phyloP scores from a whole-genome alignment of 371 early-diverging fungal genomes.

The Mortierella sp. region DNA sequence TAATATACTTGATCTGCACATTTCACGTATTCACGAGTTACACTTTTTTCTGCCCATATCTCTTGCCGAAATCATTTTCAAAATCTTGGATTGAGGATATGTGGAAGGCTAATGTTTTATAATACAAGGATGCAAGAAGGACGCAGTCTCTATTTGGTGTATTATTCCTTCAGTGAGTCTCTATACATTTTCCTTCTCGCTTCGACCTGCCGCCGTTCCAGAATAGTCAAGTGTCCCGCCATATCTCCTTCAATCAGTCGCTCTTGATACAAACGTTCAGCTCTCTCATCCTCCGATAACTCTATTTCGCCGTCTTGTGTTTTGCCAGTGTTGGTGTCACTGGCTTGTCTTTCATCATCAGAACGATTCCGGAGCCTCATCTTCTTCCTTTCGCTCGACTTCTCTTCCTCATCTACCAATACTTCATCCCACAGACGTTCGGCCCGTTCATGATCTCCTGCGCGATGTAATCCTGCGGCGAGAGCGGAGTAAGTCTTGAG shows the following conservation, averaged over 20 bases:
- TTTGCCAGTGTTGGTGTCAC: not conserved
- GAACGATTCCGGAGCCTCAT: not conserved
- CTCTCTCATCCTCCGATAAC: not conserved
- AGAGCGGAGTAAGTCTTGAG: constrained; percentile 49
- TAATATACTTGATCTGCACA: no score
- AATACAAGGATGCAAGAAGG: not conserved
- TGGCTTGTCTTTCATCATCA: not conserved
- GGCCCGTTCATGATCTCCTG: constrained; percentile 38
- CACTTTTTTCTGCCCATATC: no score
- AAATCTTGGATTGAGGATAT: no score
- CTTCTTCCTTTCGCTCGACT: not conserved
- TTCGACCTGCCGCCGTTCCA: constrained; percentile 34
- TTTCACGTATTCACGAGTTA: no score
- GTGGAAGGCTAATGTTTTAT: no score
- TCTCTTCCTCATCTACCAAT: constrained; percentile 18
- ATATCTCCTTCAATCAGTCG: not conserved
- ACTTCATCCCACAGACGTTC: constrained; percentile 48
- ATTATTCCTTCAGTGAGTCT: constrained; percentile 19
- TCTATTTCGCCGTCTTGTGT: not conserved
- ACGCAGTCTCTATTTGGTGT: not conserved
- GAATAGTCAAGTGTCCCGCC: constrained; percentile 10
- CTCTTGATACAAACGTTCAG: not conserved
- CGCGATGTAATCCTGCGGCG: constrained; percentile 30
- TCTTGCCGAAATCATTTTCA: no score
- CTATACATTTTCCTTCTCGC: constrained; percentile 29